Conservation (phyloP, 257 asterid genomes). For the Lithospermum erythrorhizon region DNA sequence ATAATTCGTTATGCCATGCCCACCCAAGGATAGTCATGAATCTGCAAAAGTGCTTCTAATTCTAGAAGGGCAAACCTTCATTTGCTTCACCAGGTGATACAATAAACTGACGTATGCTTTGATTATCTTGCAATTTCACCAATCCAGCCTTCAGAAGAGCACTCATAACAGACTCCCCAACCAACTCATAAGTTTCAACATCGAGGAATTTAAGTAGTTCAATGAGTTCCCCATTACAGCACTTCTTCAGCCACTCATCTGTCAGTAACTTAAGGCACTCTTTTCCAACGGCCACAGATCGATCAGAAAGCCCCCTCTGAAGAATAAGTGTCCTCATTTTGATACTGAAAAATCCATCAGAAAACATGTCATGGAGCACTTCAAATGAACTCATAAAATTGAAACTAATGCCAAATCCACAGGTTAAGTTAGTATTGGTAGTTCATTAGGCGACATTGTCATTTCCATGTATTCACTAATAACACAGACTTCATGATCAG, state of each 20-base stretch:
- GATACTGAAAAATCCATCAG: constrained; percentile 42
- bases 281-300: constrained; percentile 61
- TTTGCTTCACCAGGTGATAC: constrained; percentile 26
- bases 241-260: constrained; percentile 85
- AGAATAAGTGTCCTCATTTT: constrained; percentile 75
- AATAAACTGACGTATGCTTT: constrained; percentile 44
- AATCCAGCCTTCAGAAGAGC: constrained; percentile 58
- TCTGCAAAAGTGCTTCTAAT: not conserved
- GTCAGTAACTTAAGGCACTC: constrained; percentile 79
- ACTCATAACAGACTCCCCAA: constrained; percentile 65
- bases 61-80: constrained; percentile 43
- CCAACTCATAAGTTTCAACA: constrained; percentile 92
- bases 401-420: not conserved
- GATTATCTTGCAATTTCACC: constrained; percentile 51
- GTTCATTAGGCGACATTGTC: too few species aligned
- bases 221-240: constrained; percentile 67
- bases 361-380: not conserved
- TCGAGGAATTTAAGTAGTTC: constrained; percentile 76
- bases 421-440: too few species aligned
- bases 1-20: too few species aligned
- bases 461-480: too few species aligned
- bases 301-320: constrained; percentile 91
- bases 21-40: not conserved
- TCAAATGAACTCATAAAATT: not conserved
- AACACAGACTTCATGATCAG: not conserved